Evolutionary conservation across 257 asterid species (phyloP), one percentile per base, ranked within the genome.

Genomic region (Parsonsia alboflavescens): DNA sequence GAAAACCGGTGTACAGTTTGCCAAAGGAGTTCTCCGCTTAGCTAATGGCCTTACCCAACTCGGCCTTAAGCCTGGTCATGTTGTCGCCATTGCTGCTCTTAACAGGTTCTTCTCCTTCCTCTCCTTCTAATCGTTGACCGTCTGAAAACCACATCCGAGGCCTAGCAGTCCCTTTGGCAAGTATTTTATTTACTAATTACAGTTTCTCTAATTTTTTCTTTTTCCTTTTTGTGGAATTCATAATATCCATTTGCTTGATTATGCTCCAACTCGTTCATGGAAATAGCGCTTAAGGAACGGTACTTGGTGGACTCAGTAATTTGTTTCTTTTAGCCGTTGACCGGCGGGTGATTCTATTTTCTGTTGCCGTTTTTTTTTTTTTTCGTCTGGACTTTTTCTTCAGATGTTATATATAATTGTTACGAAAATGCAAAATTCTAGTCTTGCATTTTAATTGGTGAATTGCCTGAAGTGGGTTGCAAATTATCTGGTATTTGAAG

Each of bases 51-150:
- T 93, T 63, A 22, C 78, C 64, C 84, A 82, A 5, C 85, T 93
- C 68, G 98, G 98, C 65, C 73, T 93, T 63, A 76, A 82, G 77
- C 96, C 95, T 61, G 97, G 97, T 7, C 84, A 90, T 69, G 95
- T 91, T 71, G 89, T 93, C 65, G 96, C 97, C 84, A 83, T 91
- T 75, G 91, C 95, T 19, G 94, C 98, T 73, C 90, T 90, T 76
- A 93, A 93, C 93, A 86, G 97, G 98, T 87, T 48, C 19, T 2
- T 72, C 68, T 66, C 42, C 44, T 8, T 3, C 42, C 49, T 16
- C 39, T 17, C 30, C 39, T 64, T 19, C n/a, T 11, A 12, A 21
- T 53, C 26, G 19, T 49, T 70, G 59, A 42, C 41, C 11, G 28
- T n/a, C 19, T 33, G 39, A 33, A 33, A 33, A 33, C 39, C 39